A percentile compares a stretch with the other conserved stretches of the same genome.
Conservation (phyloP, 2,329 filamentous ascomycete genomes). For the Sclerotinia borealis region DNA sequence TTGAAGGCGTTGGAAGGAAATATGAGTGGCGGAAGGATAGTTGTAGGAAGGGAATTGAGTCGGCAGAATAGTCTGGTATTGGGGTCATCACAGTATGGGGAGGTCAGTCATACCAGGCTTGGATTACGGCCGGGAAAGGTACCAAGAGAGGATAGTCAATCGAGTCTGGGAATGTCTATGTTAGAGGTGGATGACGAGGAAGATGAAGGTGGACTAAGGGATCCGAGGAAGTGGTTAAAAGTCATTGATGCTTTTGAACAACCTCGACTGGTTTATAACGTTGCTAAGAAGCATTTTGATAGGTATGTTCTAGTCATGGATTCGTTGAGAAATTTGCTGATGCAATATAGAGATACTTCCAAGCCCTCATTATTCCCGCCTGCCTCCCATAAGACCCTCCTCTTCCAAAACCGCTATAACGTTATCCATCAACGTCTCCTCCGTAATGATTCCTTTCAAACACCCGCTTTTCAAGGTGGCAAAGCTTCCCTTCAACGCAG, state of each 20-base stretch:
- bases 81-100: conserved; percentile 45
- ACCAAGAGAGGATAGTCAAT: conserved; percentile 54
- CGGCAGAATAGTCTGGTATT: conserved; percentile 61
- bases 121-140: conserved; percentile 46
- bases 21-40: conserved; percentile 78
- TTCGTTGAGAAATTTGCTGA: conserved; percentile 13
- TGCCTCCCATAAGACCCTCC: conserved; percentile 72
- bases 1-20: conserved; percentile 77
- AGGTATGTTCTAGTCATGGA: conserved; percentile 44
- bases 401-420: conserved; percentile 88
- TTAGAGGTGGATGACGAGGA: conserved; percentile 49
- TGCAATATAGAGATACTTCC: conserved; percentile 45
- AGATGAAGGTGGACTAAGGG: conserved; percentile 49
- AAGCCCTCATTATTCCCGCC: conserved; percentile 68
- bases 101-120: conserved; percentile 49
- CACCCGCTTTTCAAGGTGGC: conserved; percentile 63
- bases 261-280: conserved; percentile 71
- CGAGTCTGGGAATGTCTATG: conserved; percentile 58
- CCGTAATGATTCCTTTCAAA: conserved; percentile 89
- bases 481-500: conserved; percentile 51
- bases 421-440: conserved; percentile 87
- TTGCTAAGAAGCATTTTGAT: conserved; percentile 85
- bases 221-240: conserved; percentile 78
- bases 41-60: conserved; percentile 48
- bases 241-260: conserved; percentile 80